These are phyloP conservation scores for Bryoerythrophyllum caledonicum DNA, from an alignment of 225 moss, liverwort and hornwort genomes.

Conservation along the genomic window DNA sequence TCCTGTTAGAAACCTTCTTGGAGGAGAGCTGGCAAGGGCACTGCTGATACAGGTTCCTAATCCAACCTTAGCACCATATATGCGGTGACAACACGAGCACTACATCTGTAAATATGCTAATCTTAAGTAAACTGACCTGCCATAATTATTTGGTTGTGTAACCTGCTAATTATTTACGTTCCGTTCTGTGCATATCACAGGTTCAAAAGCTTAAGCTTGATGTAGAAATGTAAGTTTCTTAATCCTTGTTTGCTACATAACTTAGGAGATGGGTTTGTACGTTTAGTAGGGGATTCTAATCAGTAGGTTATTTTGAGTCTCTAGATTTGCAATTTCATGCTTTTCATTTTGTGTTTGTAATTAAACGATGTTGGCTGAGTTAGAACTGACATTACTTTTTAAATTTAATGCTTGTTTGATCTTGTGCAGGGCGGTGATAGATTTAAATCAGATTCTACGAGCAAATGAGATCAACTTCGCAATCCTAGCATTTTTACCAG, in stretches of 20 bases:
- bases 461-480: constrained; percentile 99
- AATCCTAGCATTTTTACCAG: constrained; percentile 88
- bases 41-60: constrained; percentile 78
- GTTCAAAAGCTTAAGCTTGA: constrained; percentile 97
- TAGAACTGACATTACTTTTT: not conserved
- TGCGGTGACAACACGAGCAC: not conserved
- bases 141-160: constrained; percentile 7
- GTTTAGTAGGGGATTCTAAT: not conserved
- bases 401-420: constrained; percentile 18
- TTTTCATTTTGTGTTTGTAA: not conserved
- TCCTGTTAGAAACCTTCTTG: constrained; percentile 74
- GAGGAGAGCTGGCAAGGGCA: constrained; percentile 80
- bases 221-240: constrained; percentile 70
- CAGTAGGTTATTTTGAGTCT: not conserved
- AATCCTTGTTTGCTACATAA: constrained; percentile 6
- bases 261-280: not conserved
- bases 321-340: not conserved
- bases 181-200: constrained; percentile 42
- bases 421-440: constrained; percentile 75
- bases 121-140: constrained; percentile 2
- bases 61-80: constrained; percentile 7
- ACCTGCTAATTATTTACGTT: constrained; percentile 17
- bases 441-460: constrained; percentile 91
- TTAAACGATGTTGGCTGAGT: not conserved
- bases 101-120: not conserved